Percentiles rank a stretch among this genome's conserved stretches.
phyloP scores from a whole-genome alignment of 805 yeast species.

The Blastobotrys muscicola region DNA sequence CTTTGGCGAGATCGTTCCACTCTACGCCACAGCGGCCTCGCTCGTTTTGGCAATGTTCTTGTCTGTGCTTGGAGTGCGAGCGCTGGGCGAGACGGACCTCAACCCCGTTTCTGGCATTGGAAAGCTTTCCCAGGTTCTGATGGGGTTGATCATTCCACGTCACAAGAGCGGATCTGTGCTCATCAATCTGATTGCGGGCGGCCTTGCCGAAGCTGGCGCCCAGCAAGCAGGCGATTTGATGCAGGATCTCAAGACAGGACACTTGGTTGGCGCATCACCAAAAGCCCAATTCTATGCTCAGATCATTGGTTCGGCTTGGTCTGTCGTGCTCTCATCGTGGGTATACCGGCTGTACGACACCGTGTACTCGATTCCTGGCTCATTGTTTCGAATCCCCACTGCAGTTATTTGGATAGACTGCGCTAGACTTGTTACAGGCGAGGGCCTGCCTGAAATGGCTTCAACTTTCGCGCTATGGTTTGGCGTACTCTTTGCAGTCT shows the following conservation, averaged over 20 bases:
- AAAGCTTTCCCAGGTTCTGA: constrained; percentile 78
- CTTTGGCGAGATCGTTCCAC: constrained; percentile 64
- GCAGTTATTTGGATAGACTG: constrained; percentile 97
- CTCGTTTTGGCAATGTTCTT: constrained; percentile 66
- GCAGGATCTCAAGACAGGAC: constrained; percentile 96
- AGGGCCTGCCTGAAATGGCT: constrained; percentile 79
- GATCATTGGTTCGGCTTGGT: constrained; percentile 77
- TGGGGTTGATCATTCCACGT: constrained; percentile 71
- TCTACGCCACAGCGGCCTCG: constrained; percentile 59
- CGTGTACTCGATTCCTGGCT: constrained; percentile 79
- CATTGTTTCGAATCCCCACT: constrained; percentile 80
- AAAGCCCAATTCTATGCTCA: constrained; percentile 88
- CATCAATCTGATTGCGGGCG: constrained; percentile 87
- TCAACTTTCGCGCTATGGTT: constrained; percentile 56
- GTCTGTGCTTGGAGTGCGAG: constrained; percentile 82
- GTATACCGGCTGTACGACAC: constrained; percentile 76
- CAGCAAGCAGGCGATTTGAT: constrained; percentile 97
- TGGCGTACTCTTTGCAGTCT: constrained; percentile 54
- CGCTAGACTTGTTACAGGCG: constrained; percentile 83
- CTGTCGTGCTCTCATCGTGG: constrained; percentile 65
- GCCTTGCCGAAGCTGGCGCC: constrained; percentile 96
- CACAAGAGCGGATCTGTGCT: constrained; percentile 72
- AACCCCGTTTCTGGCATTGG: constrained; percentile 98
- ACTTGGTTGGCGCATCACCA: constrained; percentile 84
- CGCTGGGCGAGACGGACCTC: constrained; percentile 92